Percentiles rank a stretch among this genome's conserved stretches.
These are phyloP conservation scores for Penicillium angulare DNA, from an alignment of 495 filamentous ascomycete genomes.

Conservation along the genomic window DNA sequence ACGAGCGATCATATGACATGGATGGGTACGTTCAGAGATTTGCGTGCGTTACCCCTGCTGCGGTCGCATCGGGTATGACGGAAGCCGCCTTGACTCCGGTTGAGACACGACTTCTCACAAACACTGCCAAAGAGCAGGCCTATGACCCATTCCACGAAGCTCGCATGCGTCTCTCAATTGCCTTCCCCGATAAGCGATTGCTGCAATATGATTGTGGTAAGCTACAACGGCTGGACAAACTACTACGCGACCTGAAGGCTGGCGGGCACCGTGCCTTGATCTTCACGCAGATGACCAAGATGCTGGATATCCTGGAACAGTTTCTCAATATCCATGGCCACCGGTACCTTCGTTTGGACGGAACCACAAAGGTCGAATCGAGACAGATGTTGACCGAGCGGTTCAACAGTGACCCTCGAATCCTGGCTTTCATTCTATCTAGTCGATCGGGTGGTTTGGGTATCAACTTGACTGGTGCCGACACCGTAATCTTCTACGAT, in stretches of 20 bases:
- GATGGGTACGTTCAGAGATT: conserved; percentile 80
- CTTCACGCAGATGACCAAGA: conserved; percentile 99
- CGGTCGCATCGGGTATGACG: conserved; percentile 74
- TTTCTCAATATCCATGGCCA: conserved; percentile 98
- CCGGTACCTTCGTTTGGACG: conserved; percentile 93
- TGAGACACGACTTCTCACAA: conserved; percentile 51
- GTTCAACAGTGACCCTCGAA: conserved; percentile 92
- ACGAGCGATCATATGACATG: conserved; percentile 67
- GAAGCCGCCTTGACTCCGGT: conserved; percentile 66
- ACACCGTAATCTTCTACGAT: conserved; percentile 99
- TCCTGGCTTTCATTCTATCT: conserved; percentile 92
- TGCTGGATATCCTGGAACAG: conserved; percentile 94
- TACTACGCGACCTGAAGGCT: conserved; percentile 83
- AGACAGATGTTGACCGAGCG: conserved; percentile 93
- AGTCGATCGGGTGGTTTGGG: conserved; percentile 93
- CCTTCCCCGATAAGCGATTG: conserved; percentile 93
- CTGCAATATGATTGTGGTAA: conserved; percentile 98
- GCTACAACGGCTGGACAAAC: conserved; percentile 81
- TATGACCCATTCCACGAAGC: conserved; percentile 92
- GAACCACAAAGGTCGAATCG: conserved; percentile 90
- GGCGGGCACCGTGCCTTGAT: conserved; percentile 92
- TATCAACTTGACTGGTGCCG: conserved; percentile 95
- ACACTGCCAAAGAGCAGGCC: conserved; percentile 51
- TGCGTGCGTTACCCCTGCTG: conserved; percentile 85
- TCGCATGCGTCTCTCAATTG: conserved; percentile 88